These are phyloP conservation scores for Toxoplasma gondii DNA, from an alignment of 169 alveolate species.

Conservation along the genomic window DNA sequence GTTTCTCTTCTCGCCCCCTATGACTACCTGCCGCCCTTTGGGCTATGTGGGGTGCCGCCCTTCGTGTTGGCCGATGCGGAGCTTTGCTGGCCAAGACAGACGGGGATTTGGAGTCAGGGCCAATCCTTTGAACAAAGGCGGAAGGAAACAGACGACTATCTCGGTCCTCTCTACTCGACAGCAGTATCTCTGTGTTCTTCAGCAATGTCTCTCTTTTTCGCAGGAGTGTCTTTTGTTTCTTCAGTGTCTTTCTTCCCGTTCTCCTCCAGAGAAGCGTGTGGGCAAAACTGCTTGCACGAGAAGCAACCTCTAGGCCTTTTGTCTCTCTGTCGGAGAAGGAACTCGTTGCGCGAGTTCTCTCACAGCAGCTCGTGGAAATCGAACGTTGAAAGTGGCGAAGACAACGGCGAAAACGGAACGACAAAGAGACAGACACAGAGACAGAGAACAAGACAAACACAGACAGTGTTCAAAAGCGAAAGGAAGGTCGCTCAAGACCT, in stretches of 20 bases:
- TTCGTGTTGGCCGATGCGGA: conserved; percentile 32
- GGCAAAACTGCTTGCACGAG: neutral
- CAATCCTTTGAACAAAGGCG: no score
- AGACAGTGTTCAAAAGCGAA: neutral
- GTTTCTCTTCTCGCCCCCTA: neutral
- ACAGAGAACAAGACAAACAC: neutral
- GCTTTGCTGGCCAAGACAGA: conserved; percentile 35
- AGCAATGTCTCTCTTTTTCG: no score
- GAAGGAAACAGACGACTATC: no score
- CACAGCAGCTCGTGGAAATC: neutral
- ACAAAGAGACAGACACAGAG: neutral
- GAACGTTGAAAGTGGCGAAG: neutral
- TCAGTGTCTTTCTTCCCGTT: no score
- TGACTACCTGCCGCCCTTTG: conserved; percentile 22
- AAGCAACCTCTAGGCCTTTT: neutral
- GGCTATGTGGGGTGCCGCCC: conserved; percentile 10
- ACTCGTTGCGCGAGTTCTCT: neutral
- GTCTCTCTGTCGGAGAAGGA: neutral
- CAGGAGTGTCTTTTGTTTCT: no score
- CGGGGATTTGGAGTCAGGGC: neutral
- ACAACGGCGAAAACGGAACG: neutral
- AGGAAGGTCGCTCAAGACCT: neutral
- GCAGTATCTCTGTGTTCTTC: no score
- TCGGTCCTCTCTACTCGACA: neutral
- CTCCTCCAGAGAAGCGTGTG: no score